Percentiles rank a stretch among this genome's conserved stretches.
These are phyloP conservation scores for Myrica gale DNA, from an alignment of 306 rosid genomes.

Conservation along the genomic window DNA sequence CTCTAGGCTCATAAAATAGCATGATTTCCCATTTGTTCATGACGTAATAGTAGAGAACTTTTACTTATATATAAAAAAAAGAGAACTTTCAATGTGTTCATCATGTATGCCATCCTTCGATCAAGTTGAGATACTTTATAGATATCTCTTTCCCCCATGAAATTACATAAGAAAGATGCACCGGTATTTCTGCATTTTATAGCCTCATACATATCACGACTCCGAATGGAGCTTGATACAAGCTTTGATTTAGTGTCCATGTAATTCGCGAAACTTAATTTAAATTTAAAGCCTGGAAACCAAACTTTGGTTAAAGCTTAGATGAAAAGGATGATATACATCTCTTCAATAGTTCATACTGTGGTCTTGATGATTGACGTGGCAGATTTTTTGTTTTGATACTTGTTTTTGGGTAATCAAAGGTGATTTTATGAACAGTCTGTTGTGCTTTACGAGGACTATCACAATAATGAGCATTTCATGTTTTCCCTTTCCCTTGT, in stretches of 20 bases:
- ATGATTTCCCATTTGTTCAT: neutral
- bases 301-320: neutral
- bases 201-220: neutral
- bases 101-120: neutral
- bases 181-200: neutral
- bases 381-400: neutral
- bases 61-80: too few relatives aligned
- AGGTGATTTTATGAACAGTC: neutral
- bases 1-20: neutral
- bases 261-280: neutral
- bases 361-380: constrained; percentile 8
- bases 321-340: neutral
- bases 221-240: neutral
- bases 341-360: neutral
- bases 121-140: neutral
- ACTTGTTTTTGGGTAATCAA: neutral
- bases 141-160: neutral
- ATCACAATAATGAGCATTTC: neutral
- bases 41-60: neutral
- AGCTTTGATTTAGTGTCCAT: neutral
- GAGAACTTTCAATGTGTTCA: neutral
- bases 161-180: neutral
- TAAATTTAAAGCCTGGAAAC: neutral
- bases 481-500: neutral
- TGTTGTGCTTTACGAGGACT: neutral